Evolutionary conservation across 2,329 filamentous ascomycete genomes (phyloP), one percentile per base, ranked within the genome.

Genomic region (Fusarium albosuccineum): DNA sequence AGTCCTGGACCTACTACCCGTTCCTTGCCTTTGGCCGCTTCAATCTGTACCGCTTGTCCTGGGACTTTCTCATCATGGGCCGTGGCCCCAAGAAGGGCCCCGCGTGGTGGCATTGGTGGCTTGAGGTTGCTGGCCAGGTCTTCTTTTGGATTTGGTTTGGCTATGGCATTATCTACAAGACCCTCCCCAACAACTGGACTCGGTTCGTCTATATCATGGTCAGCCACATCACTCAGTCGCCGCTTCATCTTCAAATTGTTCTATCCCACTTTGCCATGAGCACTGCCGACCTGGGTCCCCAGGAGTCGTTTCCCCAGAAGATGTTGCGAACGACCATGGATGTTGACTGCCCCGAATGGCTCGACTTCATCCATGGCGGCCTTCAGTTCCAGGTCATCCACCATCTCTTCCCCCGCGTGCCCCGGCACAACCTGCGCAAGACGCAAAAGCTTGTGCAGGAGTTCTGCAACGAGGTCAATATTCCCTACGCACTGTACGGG

Each of bases 251-350:
- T 10, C 94, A 97, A 77, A 97, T 97, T 76, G 97, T 93, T 0
- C 86, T 97, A 16, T 96, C 92, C 3, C 94, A 97, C 79, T 97
- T 97, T 78, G 92, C 92, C 68, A 97, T 97, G 94, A 95, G 92
- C 71, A 97, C 94, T 0, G 87, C 92, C 10, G 93, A 97, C 72
- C 84, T 97, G 11, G 94, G 94, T 0, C 89, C 91, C 2, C 84
- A 90, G 52, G 94, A 97, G 77, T 96, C 92, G 0, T 97, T 97
- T 77, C 89, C 94, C 1, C 93, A 97, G 79, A 92, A 91, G 77
- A 96, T 97, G 91, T 84, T 97, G 45, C 90, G 94, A 70, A 97
- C 94, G 1, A 97, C 94, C 11, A 97, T 97, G 93, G 93, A 97
- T 67, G 89, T 97, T 22, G 93, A 96, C 75, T 97, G 93, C 74